Evolutionary conservation across 2,329 filamentous ascomycete species (phyloP), one percentile per base, ranked within the genome.

Genomic region (Beauveria rudraprayagi): DNA sequence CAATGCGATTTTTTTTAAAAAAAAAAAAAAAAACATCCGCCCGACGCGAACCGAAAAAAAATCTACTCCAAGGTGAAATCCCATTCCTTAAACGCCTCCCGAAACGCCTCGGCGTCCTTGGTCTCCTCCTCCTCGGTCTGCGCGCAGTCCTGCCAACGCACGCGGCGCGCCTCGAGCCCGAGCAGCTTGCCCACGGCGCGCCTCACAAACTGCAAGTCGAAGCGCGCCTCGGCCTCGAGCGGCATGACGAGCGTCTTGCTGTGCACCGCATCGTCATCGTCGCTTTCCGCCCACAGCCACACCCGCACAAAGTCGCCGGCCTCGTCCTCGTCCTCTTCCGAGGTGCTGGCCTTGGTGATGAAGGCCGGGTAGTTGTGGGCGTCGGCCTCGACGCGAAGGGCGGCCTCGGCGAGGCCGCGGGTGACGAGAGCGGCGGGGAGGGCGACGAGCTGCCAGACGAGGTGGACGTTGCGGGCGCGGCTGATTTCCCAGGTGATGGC

Each of bases 401-500:
- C 93, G 0, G 90, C 91, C 71, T 96, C 91, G 0, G 96, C 90
- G 1, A 96, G 79, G 0, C 90, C 89, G 52, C 85, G 85, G 22
- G 76, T 77, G 56, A 96, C 82, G 50, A 91, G 77, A 10, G 88
- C 80, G 0, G 82, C 78, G 0, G 89, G 83, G 0, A 95, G 79
- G 1, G 94, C 91, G 34, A 97, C 77, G 66, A 95, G 89, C 74
- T 99, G 95, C 94, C 92, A 97, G 70, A 97, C 93, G 1, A 88
- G 82, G 71, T 99, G 94, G 61, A 97, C 86, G 60, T 94, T 91
- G 56, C 83, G 83, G 5, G 80, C 80, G 56, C 92, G 87, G 70
- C 87, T 93, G 68, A 99, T 92, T 75, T 97, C 94, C 86, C 91
- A 99, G 0, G 91, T 94, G 1, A 97, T 89, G 2, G 87, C 84